phyloP scores from a whole-genome alignment of 2,329 filamentous ascomycete species.

The Aureobasidium sp. region DNA sequence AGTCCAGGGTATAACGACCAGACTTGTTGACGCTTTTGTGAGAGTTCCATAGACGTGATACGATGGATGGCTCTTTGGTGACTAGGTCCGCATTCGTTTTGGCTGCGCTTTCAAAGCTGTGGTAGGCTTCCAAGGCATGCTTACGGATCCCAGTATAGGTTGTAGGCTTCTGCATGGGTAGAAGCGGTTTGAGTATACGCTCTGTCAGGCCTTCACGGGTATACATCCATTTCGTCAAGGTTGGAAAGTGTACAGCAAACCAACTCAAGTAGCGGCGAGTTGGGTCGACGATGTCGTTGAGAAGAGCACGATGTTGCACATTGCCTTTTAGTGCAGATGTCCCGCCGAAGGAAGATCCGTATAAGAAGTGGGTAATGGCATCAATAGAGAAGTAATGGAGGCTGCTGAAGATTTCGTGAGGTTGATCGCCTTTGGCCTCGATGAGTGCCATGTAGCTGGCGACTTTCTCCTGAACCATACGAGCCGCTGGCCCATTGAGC shows the following conservation, averaged over 20 bases:
- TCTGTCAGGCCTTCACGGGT: slow-evolving; percentile 34
- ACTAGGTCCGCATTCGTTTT: slow-evolving; percentile 11
- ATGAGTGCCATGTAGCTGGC: slow-evolving; percentile 37
- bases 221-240: slow-evolving; percentile 45
- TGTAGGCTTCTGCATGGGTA: slow-evolving; percentile 46
- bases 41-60: slow-evolving; percentile 34
- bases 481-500: slow-evolving; percentile 28
- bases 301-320: slow-evolving; percentile 33
- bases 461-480: slow-evolving; percentile 36
- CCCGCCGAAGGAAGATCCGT: slow-evolving; percentile 38
- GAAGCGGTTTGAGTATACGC: slow-evolving; percentile 32
- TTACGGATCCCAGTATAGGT: slow-evolving; percentile 46
- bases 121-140: slow-evolving; percentile 35
- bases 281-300: slow-evolving; percentile 45
- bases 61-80: slow-evolving; percentile 29
- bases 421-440: slow-evolving; percentile 28
- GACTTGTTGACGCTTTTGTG: slow-evolving; percentile 20
- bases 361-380: slow-evolving; percentile 47
- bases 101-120: slow-evolving; percentile 25
- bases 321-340: slow-evolving; percentile 39
- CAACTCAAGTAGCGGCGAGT: slow-evolving; percentile 41
- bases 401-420: slow-evolving; percentile 42
- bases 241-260: slow-evolving; percentile 43
- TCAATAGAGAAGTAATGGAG: slow-evolving; percentile 50
- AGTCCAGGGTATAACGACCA: slow-evolving; percentile 26